phyloP scores from a whole-genome alignment of 352 stramenopile species.

The Blastocystis sp. region DNA sequence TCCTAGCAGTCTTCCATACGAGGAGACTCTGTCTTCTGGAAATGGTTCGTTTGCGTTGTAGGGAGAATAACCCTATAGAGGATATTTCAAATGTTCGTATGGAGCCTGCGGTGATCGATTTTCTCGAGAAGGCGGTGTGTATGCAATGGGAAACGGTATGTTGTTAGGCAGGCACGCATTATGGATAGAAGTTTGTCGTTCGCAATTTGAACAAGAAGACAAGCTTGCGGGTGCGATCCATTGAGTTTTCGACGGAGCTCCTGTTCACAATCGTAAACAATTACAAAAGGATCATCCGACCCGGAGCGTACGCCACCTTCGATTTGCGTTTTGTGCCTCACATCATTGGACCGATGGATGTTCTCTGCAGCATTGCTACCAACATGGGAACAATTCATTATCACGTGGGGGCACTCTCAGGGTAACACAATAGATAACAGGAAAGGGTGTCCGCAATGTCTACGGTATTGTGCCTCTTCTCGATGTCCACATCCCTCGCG shows the following conservation, averaged over 20 bases:
- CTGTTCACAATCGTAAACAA: slow-evolving; percentile 9
- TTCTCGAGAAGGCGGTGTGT: slow-evolving; percentile 25
- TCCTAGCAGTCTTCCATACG: not conserved
- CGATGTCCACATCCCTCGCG: slow-evolving; percentile 1
- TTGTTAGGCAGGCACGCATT: not conserved
- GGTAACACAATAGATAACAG: not conserved
- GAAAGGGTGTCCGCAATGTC: not conserved
- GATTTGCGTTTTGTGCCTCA: slow-evolving; percentile 9
- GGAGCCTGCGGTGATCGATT: slow-evolving; percentile 24
- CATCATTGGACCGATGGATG: not conserved
- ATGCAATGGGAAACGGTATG: slow-evolving; percentile 22
- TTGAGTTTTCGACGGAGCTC: slow-evolving; percentile 31
- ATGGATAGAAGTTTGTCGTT: slow-evolving; percentile 8
- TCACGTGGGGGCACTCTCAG: not conserved
- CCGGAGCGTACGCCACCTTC: not conserved
- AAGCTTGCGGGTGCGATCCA: not conserved
- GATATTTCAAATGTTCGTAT: not conserved
- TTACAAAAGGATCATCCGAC: not conserved
- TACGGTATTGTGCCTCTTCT: not conserved
- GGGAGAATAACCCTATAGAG: not conserved
- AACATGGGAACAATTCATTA: slow-evolving; percentile 38
- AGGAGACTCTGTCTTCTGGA: not conserved
- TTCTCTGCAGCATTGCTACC: not conserved
- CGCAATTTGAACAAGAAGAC: not conserved
- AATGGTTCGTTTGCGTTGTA: not conserved